These are phyloP conservation scores for Cafeteria roenbergensis DNA, from an alignment of 108 stramenopile species.

Conservation along the genomic window DNA sequence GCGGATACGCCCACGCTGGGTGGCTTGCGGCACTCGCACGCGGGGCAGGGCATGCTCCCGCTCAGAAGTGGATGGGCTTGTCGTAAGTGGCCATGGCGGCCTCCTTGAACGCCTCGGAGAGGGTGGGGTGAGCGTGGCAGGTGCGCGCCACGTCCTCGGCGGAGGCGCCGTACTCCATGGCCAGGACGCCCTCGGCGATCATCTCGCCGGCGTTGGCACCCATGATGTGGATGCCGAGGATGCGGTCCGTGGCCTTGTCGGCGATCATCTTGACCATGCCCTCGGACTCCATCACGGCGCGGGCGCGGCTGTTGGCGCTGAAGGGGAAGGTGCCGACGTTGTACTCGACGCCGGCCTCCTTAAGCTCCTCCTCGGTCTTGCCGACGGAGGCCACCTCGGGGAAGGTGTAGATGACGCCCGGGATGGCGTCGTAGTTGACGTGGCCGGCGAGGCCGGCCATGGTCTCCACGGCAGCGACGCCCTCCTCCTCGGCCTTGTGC, in stretches of 20 bases:
- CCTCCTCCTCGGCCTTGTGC: conserved; percentile 99
- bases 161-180: conserved; percentile 97
- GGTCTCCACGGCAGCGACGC: conserved; percentile 85
- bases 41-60: not conserved
- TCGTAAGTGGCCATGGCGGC: conserved; percentile 97
- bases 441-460: conserved; percentile 95
- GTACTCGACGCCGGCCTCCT: conserved; percentile 78
- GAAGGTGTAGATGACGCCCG: conserved; percentile 96
- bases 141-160: conserved; percentile 98
- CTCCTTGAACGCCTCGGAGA: conserved; percentile 97
- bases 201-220: conserved; percentile 99
- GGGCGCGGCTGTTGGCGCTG: conserved; percentile 80
- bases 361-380: conserved; percentile 96
- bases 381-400: conserved; percentile 98
- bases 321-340: conserved; percentile 88
- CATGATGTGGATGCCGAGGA: conserved; percentile 92
- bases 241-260: conserved; percentile 86
- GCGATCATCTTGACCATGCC: conserved; percentile 93
- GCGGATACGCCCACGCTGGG: too few relatives aligned
- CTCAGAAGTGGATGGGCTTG: conserved; percentile 92
- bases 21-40: too few relatives aligned
- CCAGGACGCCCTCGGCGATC: conserved; percentile 96
- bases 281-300: conserved; percentile 76
- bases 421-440: conserved; percentile 98
- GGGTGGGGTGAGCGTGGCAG: conserved; percentile 96